Evolutionary conservation across 2,329 filamentous ascomycete genomes (phyloP).

Genomic region (Monilinia fructigena): DNA sequence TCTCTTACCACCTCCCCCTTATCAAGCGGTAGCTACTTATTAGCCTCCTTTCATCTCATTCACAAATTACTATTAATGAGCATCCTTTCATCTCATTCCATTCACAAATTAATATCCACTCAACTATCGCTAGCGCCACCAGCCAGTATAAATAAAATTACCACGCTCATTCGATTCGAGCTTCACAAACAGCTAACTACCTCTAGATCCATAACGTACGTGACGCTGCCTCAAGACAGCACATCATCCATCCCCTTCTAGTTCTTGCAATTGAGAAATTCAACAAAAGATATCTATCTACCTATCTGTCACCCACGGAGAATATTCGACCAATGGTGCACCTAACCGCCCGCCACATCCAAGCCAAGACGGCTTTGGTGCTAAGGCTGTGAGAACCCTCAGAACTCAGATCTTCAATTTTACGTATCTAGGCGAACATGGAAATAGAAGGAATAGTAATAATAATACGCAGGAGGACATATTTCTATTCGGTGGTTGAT

Average conservation of each 20-base stretch:
- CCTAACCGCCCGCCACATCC: conserved; percentile 4
- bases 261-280: neutral
- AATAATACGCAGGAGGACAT: neutral
- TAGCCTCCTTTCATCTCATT: too few species aligned
- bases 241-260: too few species aligned
- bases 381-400: conserved; percentile 4
- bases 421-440: neutral
- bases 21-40: too few species aligned
- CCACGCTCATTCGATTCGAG: neutral
- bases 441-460: too few species aligned
- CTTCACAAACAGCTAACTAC: neutral
- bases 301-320: neutral
- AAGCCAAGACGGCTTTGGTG: conserved; percentile 7
- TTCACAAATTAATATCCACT: neutral
- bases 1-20: neutral
- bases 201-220: neutral
- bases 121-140: neutral
- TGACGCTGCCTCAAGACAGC: neutral
- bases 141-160: neutral
- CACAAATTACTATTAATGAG: too few species aligned
- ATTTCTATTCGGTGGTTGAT: too few species aligned
- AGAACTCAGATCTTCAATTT: neutral
- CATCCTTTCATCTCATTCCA: too few species aligned
- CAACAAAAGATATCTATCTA: neutral
- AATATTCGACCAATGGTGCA: conserved; percentile 5